Base-by-base conservation (phyloP, 2,329 filamentous ascomycete species). In the Sporothrix brunneoviolacea region DNA sequence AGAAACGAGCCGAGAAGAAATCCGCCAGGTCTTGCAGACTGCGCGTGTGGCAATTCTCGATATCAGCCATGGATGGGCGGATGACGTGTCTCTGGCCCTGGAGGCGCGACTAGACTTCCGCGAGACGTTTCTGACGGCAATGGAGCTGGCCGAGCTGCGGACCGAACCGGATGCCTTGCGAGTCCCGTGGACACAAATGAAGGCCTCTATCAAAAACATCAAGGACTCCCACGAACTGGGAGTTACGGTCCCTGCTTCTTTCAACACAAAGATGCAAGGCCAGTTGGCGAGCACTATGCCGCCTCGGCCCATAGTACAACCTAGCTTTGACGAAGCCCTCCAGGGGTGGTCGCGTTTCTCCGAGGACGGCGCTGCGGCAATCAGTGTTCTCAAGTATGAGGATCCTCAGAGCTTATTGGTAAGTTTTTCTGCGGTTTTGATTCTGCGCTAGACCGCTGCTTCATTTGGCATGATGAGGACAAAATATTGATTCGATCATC, bases 261-360 rank as follows among this genome's bases (percentile, higher is more conserved):
- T 96, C 65, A 96, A 89, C 59, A 80, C 82, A 21, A 95, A 95
- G 63, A 77, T 97, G 33, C 93, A 98, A 63, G 80, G 91, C n/a
- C 86, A 86, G 55, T 74, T 98, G 28, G 91, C 93, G 1, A 96
- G 90, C 58, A 96, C 90, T 0, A 91, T 96, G 60, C 93, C 93
- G 4, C 93, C 93, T 8, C 80, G 91, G 8, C 91, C 91, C 0
- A 91, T 96, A 59, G 87, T 96, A 10, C 77, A 88, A 48, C 72
- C 91, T 3, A 80, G 78, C 22, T 85, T 88, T 58, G 78, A 83
- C 13, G 83, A 88, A 59, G 86, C 90, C 0, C 78, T 85, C 55
- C 69, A 69, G 18, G 83, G 88, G 58, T 74, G 96, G 55, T 76
- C 76, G 51, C 79, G 82, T 39, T 69, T 96, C 24, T 86, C 86